A percentile compares a stretch with the other conserved stretches of the same genome.
Evolutionary conservation across 768 basidiomycete species (phyloP).

Genomic region (Melanogaster broomeanus): DNA sequence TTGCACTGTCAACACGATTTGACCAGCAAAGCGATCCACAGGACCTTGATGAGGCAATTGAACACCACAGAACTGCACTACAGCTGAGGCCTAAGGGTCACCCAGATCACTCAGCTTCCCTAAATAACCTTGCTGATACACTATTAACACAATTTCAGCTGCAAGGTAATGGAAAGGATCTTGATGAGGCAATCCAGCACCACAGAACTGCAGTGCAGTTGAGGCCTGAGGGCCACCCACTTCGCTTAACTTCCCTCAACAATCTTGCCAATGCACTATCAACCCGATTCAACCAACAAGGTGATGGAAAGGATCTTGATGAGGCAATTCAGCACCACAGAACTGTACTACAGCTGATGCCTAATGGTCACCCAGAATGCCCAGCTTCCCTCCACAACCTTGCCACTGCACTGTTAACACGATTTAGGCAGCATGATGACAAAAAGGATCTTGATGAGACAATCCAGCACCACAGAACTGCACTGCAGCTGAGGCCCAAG

Average conservation of each 20-base stretch:
- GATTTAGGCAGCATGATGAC: slow-evolving; percentile 10
- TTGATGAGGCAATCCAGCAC: slow-evolving; percentile 9
- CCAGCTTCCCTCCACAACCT: slow-evolving; percentile 10
- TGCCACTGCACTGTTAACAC: slow-evolving; percentile 7
- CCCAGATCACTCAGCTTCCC: neutral
- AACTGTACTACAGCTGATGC: neutral
- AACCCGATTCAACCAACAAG: neutral
- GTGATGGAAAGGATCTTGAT: no score
- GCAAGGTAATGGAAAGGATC: slow-evolving; percentile 6
- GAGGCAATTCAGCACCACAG: no score
- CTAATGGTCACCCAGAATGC: slow-evolving; percentile 1
- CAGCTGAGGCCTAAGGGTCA: slow-evolving; percentile 2
- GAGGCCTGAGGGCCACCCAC: neutral
- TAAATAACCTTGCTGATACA: slow-evolving; percentile 14
- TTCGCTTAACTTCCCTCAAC: slow-evolving; percentile 3
- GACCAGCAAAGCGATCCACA: no score
- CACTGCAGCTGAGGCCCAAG: no score
- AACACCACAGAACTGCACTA: neutral
- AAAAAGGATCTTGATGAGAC: slow-evolving; percentile 12
- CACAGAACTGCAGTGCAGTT: neutral
- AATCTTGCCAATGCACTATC: slow-evolving; percentile 11
- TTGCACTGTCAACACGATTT: no score
- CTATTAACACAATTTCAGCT: slow-evolving; percentile 12
- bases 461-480: neutral
- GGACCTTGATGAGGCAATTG: no score